Evolutionary conservation across 2,329 filamentous ascomycete species (phyloP), one percentile per base, ranked within the genome.

Genomic region (Chrysosporium keratinophilum): DNA sequence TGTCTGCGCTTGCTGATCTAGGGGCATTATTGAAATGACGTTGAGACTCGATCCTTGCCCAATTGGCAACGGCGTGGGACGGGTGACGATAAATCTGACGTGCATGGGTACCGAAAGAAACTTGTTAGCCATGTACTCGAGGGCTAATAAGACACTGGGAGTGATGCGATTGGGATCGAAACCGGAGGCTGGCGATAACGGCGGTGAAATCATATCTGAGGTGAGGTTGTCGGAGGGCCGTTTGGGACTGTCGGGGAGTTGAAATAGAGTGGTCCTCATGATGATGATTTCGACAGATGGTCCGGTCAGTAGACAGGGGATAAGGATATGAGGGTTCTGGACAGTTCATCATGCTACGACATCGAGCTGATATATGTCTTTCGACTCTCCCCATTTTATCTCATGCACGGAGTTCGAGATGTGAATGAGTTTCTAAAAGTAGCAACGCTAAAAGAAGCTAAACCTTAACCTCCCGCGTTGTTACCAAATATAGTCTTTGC

Each of bases 101-200:
- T 73, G 70, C 58, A 70, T 63, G 49, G 63, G 64, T 52, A 63
- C 65, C 55, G 69, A 65, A 48, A 69, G 65, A 0, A 73, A 62
- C 52, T 71, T 72, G 53, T 59, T 61, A 20, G 70, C 72, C 34
- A 73, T 68, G 51, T 71, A 72, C 49, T 71, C 69, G 9, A 72
- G 59, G 7, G 69, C 69, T 1, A 69, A 67, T n/a, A 70, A 56
- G 28, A 69, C 62, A 5, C 67, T 67, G 0, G 67, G 63, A 5
- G 65, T 63, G 2, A 58, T 54, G 7, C 53, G 39, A n/a, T 71
- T 59, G 2, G 64, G 66, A 35, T 71, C 68, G 5, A 68, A 64
- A 52, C 69, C 68, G 41, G 69, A 68, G 49, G 62, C 65, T 55
- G 70, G 68, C 19, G 68, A 69, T 3, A 72, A 62, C 5, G 70